Conservation (phyloP, 768 basidiomycete genomes). For the Lactifluus piperatus region DNA sequence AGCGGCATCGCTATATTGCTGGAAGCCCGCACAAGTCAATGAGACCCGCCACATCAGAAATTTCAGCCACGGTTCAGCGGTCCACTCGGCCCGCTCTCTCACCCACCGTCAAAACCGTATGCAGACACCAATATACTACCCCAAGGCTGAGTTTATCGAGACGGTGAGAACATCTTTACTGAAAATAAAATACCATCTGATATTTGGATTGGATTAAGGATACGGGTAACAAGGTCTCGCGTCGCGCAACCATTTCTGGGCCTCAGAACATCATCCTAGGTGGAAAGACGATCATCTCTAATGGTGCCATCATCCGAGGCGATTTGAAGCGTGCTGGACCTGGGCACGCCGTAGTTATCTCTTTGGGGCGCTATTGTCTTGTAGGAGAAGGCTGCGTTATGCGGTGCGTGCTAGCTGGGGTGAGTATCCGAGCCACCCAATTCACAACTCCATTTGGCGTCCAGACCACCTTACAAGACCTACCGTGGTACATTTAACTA, state of each 20-base stretch:
- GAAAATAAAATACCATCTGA: not conserved
- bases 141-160: slow-evolving; percentile 80
- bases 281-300: slow-evolving; percentile 93
- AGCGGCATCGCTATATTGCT: slow-evolving; percentile 15
- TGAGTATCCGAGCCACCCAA: not conserved
- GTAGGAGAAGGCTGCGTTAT: slow-evolving; percentile 87
- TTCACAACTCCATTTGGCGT: not conserved
- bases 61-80: not conserved
- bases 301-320: slow-evolving; percentile 84
- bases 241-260: slow-evolving; percentile 84
- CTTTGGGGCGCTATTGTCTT: slow-evolving; percentile 86
- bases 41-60: not conserved
- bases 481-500: slow-evolving; percentile 91
- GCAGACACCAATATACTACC: slow-evolving; percentile 72
- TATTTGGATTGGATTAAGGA: slow-evolving; percentile 46
- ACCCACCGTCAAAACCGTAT: slow-evolving; percentile 27
- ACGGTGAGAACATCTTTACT: slow-evolving; percentile 35
- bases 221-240: slow-evolving; percentile 93
- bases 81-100: not conserved
- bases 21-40: not conserved
- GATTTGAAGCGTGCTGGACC: slow-evolving; percentile 85
- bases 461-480: slow-evolving; percentile 79
- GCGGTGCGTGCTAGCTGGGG: slow-evolving; percentile 38
- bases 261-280: slow-evolving; percentile 96
- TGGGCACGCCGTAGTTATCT: slow-evolving; percentile 90